phyloP scores from a whole-genome alignment of 148 eudicot genomes.

The Vaccinium darrowii region DNA sequence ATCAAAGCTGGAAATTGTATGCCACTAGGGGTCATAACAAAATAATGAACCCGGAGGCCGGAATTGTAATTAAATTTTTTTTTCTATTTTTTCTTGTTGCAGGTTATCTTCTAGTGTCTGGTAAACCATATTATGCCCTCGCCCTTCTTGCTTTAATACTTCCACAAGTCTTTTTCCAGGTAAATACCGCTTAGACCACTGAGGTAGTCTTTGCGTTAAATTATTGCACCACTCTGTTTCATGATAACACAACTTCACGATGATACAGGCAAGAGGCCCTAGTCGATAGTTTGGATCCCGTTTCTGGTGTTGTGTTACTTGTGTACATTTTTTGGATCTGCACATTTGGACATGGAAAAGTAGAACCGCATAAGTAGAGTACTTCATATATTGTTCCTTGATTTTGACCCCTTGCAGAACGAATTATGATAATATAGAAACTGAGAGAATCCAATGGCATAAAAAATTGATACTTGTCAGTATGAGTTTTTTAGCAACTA shows the following conservation, averaged over 20 bases:
- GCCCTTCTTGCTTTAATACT: slow-evolving; percentile 67
- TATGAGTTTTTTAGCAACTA: neutral
- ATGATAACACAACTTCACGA: neutral
- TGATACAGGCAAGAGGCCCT: neutral
- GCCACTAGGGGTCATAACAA: neutral
- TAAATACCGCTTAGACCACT: slow-evolving; percentile 21
- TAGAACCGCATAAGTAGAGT: neutral
- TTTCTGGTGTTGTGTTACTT: neutral
- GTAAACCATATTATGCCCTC: slow-evolving; percentile 80
- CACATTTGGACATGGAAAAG: neutral
- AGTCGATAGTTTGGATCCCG: neutral
- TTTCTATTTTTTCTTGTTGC: slow-evolving; percentile 21
- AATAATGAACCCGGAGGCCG: neutral
- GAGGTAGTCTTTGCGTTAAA: neutral
- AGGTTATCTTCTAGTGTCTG: slow-evolving; percentile 92
- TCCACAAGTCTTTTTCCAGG: slow-evolving; percentile 97
- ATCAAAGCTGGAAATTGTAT: neutral
- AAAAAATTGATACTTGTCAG: neutral
- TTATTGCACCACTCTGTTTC: neutral
- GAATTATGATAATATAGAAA: neutral
- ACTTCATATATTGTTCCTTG: neutral
- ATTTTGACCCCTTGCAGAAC: neutral
- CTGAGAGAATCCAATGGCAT: neutral
- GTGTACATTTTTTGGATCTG: neutral
- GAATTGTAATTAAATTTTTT: neutral